Evolutionary conservation across 2,329 filamentous ascomycete genomes (phyloP), one percentile per base, ranked within the genome.

Genomic region (Stagonosporopsis vannaccii): DNA sequence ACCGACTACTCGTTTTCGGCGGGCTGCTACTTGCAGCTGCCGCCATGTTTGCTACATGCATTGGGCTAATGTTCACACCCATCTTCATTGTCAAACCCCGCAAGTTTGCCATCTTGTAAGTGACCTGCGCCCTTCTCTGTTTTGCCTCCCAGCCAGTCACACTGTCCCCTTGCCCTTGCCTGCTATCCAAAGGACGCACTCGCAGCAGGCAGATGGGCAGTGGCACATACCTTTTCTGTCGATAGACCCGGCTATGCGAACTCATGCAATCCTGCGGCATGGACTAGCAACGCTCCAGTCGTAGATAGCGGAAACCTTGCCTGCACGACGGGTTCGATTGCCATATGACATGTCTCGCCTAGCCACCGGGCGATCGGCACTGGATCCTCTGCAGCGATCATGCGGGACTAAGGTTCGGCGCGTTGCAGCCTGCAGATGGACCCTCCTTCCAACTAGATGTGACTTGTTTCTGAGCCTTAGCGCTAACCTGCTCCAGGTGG

Each of bases 51-150:
- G 87, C 96, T 75, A 87, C 96, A 69, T 93, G 91, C 82, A 96
- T 98, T 80, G 89, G 89, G 67, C 82, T 98, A 54, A 94, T 96
- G 80, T 93, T 93, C 57, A 78, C 76, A 25, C 70, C 70, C 51
- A 84, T 93, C 58, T 84, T 97, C 65, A 85, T 90, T 65, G 78
- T 92, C 63, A 88, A 85, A 75, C 93, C 94, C 66, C 87, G 90
- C 78, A 99, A 98, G 83, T 97, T 99, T 82, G 93, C 94, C 51
- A 92, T 96, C 64, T 78, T 98, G 95, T 98, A 87, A 90, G 94
- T 94, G 60, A 64, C 65, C 46, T 44, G 50, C 59, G 35, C 58
- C 43, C 43, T 39, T 57, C 57, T 62, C 26, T n/a, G 26, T 1
- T 30, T 22, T 59, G 62, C 47, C 56, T 49, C 59, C 49, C 41